These are phyloP conservation scores for Nepenthes mirabilis DNA, from an alignment of 148 eudicot species.

Conservation along the genomic window DNA sequence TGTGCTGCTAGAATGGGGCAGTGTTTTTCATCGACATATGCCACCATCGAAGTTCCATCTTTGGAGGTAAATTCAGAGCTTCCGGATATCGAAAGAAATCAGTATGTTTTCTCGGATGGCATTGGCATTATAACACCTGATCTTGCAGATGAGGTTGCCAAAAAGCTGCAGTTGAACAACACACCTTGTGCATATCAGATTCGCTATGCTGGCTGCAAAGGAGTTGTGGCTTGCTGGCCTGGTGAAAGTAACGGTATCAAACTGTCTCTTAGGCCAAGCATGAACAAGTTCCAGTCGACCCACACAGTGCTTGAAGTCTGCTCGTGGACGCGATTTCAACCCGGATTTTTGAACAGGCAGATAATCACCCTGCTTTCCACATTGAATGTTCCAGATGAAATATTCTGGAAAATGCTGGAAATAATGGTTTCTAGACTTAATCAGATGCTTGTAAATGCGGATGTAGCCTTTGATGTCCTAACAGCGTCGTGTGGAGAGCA, in stretches of 20 bases:
- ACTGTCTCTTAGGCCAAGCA: conserved; percentile 53
- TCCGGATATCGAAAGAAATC: conserved; percentile 47
- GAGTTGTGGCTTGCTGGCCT: conserved; percentile 88
- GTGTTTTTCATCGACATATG: conserved; percentile 87
- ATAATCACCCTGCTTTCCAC: conserved; percentile 71
- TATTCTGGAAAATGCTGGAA: conserved; percentile 76
- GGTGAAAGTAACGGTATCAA: conserved; percentile 23
- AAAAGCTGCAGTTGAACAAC: conserved; percentile 35
- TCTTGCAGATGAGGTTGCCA: conserved; percentile 70
- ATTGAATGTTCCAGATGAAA: conserved; percentile 44
- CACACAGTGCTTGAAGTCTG: conserved; percentile 72
- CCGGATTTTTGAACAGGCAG: conserved; percentile 78
- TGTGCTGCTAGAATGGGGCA: conserved; percentile 97
- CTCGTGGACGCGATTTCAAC: conserved; percentile 85
- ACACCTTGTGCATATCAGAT: conserved; percentile 90
- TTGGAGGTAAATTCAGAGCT: conserved; percentile 27
- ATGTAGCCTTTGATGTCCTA: conserved; percentile 62
- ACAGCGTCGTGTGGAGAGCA: conserved; percentile 65
- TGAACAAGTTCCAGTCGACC: conserved; percentile 65
- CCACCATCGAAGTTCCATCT: conserved; percentile 62
- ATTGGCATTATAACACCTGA: conserved; percentile 72
- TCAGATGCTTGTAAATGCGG: conserved; percentile 43
- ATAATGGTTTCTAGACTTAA: conserved; percentile 51
- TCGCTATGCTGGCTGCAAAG: conserved; percentile 83
- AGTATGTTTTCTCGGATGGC: conserved; percentile 79